Evolutionary conservation across 2,329 filamentous ascomycete species (phyloP), one percentile per base, ranked within the genome.

Genomic region (Dothidotthia symphoricarpi): DNA sequence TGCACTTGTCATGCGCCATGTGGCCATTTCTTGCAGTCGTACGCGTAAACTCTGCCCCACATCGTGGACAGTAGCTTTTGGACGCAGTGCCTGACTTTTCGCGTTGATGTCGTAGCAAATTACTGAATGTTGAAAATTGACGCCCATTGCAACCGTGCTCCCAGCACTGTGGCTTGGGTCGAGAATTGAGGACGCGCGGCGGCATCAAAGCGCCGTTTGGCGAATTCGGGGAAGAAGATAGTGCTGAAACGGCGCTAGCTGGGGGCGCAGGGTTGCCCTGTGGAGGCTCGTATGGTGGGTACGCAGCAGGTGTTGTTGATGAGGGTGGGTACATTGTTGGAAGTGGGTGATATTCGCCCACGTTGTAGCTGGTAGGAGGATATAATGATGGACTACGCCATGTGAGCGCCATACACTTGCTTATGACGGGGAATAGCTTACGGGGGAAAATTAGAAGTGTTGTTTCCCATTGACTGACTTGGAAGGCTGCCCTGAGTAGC

Each of bases 111-210:
- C 91, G 79, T 25, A 96, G 74, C 3, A 96, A 78, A 63, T 96
- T 96, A 77, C 89, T 95, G 64, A 96, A 96, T 3, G 91, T 96
- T 13, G 88, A 95, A 62, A 97, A 97, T 59, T 95, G 87, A 19
- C 90, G 83, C 14, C 91, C 91, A 58, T 96, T 95, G 74, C 91
- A 97, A 9, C 90, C 91, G 61, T 97, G 91, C 45, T 96, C 91
- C 87, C 88, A 97, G 68, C 91, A 96, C 64, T 95, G 88, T 30
- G 90, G 89, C 70, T 95, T 95, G n/a, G 88, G 88, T 49, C 86
- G 79, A 53, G 81, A 83, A 64, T 86, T 84, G 13, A 89, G 76
- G 12, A 89, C 80, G 42, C 86, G 77, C 12, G 59, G 64, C 12
- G 59, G 64, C 57, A 56, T 59, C 8, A 63, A 53, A 17, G 53